Evolutionary conservation across 495 filamentous ascomycete genomes (phyloP), one percentile per base, ranked within the genome.

Genomic region (Apiosordaria backusii): DNA sequence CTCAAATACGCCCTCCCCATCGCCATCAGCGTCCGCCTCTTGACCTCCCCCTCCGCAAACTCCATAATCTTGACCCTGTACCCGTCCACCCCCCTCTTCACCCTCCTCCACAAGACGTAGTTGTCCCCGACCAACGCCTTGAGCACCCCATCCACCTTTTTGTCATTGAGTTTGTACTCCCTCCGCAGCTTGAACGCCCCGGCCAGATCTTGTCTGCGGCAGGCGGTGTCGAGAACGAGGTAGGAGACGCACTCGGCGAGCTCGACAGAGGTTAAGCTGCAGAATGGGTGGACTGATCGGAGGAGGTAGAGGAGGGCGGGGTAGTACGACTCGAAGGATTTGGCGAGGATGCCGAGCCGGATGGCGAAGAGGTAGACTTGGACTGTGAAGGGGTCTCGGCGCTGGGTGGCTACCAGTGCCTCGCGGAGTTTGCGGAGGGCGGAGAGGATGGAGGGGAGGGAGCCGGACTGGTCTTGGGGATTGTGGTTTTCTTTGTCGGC

Each of bases 351-450:
- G 4, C 91, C 87, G 19, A 92, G 80, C 59, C 92, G 89, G 69
- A 94, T 90, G 74, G 89, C 89, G 83, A 97, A 96, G 60, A 89
- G 80, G 71, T 91, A 87, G 26, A 87, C 89, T 62, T 88, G 86
- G 45, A 87, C 81, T 18, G 88, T 85, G 75, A 92, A 92, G 60
- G 82, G 79, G 64, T 93, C 91, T 57, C 76, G 72, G 27, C 92
- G 88, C 45, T 83, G 79, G 21, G 88, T 87, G 40, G 92, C 89
- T 0, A 94, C 86, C 60, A 97, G 86, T 54, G 87, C 92, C 80
- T 99, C 95, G 54, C 95, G 87, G 50, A 99, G 84, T 76, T 97
- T 98, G 63, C 95, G 88, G 77, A 98, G 90, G 40, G 93, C 90
- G 67, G 87, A 83, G 63, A 89, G 74, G 50, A 86, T 76, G 35